These are phyloP conservation scores for Beauveria scarabaeidicola DNA, from an alignment of 2,329 filamentous ascomycete species.

Conservation along the genomic window DNA sequence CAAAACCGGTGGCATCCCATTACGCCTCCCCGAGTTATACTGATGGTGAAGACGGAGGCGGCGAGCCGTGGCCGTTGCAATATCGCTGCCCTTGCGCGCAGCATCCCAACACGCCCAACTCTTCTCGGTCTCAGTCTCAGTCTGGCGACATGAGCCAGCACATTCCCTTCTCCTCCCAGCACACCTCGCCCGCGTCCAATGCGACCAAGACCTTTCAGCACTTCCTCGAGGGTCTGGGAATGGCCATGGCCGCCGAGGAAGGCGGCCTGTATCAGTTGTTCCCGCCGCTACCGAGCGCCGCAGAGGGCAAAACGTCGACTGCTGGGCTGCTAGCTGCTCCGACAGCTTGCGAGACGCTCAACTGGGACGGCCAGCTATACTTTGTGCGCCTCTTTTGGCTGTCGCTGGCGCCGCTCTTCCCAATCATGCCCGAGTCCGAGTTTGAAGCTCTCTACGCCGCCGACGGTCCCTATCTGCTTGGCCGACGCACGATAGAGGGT, in stretches of 20 bases:
- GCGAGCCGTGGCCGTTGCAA: not conserved
- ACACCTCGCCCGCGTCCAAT: not conserved
- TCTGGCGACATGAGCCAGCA: not conserved
- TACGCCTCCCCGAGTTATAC: not conserved
- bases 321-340: not conserved
- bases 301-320: not conserved
- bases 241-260: not conserved
- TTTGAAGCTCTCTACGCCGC: not conserved
- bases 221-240: not conserved
- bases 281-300: not conserved
- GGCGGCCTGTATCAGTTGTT: not conserved
- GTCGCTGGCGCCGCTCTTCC: not conserved
- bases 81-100: not conserved
- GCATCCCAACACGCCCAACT: not conserved
- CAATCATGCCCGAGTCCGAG: not conserved
- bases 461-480: not conserved
- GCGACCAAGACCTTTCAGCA: not conserved
- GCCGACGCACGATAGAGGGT: not conserved
- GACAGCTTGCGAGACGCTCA: not conserved
- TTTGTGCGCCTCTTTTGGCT: not conserved
- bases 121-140: not conserved
- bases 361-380: not conserved
- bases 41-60: not conserved
- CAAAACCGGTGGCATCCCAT: not conserved
- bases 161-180: not conserved